These are phyloP conservation scores for Yarrowia alimentaria DNA, from an alignment of 805 yeast species.

Conservation along the genomic window DNA sequence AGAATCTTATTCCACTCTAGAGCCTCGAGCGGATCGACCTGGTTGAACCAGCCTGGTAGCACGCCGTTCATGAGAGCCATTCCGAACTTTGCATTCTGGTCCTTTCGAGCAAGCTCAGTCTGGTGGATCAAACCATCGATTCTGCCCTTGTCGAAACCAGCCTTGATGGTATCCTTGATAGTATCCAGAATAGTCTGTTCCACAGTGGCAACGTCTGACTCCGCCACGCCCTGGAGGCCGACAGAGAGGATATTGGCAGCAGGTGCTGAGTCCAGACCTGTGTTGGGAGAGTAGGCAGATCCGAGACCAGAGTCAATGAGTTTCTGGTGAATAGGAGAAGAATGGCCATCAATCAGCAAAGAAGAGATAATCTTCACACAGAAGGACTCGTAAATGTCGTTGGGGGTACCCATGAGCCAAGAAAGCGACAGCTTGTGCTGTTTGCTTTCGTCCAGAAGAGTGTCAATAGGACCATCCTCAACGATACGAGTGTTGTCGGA, in stretches of 20 bases:
- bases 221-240: constrained; percentile 74
- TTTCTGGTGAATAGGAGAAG: constrained; percentile 84
- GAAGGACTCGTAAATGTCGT: constrained; percentile 66
- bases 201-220: constrained; percentile 48
- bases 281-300: constrained; percentile 79
- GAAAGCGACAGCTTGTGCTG: constrained; percentile 82
- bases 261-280: constrained; percentile 83
- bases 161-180: constrained; percentile 45
- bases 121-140: constrained; percentile 89
- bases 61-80: constrained; percentile 68
- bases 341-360: constrained; percentile 83
- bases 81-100: constrained; percentile 89
- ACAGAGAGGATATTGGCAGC: constrained; percentile 74
- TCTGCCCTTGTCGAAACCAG: constrained; percentile 54
- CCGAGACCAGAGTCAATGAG: constrained; percentile 83
- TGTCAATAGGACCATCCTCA: constrained; percentile 77
- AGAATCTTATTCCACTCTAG: constrained; percentile 66
- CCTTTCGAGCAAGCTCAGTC: constrained; percentile 75
- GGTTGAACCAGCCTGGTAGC: constrained; percentile 83
- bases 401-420: constrained; percentile 80
- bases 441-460: constrained; percentile 59
- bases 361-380: constrained; percentile 67
- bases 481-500: constrained; percentile 40
- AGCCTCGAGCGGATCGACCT: constrained; percentile 67
- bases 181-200: constrained; percentile 50